A percentile compares a stretch with the other conserved stretches of the same genome.
phyloP scores from a whole-genome alignment of 768 basidiomycete genomes.

The Trametes gibbosa region DNA sequence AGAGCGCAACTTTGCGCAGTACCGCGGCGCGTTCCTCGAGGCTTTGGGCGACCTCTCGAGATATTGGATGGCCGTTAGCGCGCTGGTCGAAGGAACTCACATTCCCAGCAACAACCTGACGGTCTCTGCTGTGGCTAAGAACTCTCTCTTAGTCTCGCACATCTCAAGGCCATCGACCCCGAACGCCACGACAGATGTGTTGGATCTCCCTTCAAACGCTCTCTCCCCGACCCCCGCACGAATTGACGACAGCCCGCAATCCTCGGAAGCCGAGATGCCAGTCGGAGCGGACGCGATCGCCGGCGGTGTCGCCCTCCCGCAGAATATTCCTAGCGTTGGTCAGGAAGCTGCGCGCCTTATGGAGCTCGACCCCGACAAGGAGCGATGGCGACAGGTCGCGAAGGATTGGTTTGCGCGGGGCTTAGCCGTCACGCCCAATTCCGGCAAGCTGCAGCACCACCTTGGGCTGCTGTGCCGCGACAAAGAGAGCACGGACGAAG shows the following conservation, averaged over 20 bases:
- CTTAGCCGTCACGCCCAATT: slow-evolving; percentile 86
- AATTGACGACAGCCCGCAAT: slow-evolving; percentile 30
- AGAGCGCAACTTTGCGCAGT: slow-evolving; percentile 64
- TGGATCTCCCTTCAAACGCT: slow-evolving; percentile 22
- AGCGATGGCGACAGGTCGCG: slow-evolving; percentile 87
- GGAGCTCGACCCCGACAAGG: slow-evolving; percentile 88
- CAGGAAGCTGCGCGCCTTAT: slow-evolving; percentile 75
- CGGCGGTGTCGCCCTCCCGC: slow-evolving; percentile 11
- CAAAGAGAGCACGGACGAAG: slow-evolving; percentile 82
- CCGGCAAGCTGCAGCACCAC: slow-evolving; percentile 92
- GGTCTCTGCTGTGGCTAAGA: slow-evolving; percentile 42
- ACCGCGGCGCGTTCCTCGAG: slow-evolving; percentile 89
- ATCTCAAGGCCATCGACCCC: slow-evolving; percentile 22
- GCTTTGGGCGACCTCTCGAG: slow-evolving; percentile 94
- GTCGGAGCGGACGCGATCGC: slow-evolving; percentile 13
- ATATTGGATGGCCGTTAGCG: slow-evolving; percentile 95
- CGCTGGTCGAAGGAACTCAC: slow-evolving; percentile 59
- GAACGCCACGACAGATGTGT: slow-evolving; percentile 17
- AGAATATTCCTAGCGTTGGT: slow-evolving; percentile 67
- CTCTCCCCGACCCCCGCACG: slow-evolving; percentile 25
- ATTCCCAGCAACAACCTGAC: slow-evolving; percentile 44
- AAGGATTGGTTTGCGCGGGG: slow-evolving; percentile 92
- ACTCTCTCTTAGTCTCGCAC: slow-evolving; percentile 27
- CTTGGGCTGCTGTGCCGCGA: slow-evolving; percentile 86
- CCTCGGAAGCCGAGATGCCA: slow-evolving; percentile 23